A percentile compares a stretch with the other conserved stretches of the same genome.
phyloP scores from a whole-genome alignment of 176 grass and related monocot genomes.

The Carex scoparia region DNA sequence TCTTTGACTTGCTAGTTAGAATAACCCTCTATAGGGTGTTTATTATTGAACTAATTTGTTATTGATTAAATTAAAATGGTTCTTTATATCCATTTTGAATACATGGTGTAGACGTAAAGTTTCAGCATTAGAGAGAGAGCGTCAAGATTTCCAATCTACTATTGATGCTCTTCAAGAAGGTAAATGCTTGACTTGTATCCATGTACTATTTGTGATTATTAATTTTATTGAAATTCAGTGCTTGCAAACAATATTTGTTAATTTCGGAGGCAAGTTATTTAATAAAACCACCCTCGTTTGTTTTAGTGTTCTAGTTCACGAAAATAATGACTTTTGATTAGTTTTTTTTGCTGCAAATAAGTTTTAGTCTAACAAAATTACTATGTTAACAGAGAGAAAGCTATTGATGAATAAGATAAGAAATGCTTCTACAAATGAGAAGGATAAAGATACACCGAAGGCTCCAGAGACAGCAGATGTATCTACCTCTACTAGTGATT shows the following conservation, averaged over 20 bases:
- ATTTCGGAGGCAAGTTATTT: background rate
- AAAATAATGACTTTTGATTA: background rate
- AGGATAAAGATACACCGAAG: constrained; percentile 37
- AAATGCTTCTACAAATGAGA: constrained; percentile 61
- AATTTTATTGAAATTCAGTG: constrained; percentile 8
- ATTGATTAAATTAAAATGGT: background rate
- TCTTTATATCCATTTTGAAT: constrained; percentile 22
- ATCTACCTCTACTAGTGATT: constrained; percentile 77
- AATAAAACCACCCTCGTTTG: background rate
- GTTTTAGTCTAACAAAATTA: constrained; percentile 4
- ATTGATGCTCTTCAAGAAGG: constrained; percentile 97
- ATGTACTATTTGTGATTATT: background rate
- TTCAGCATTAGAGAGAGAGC: constrained; percentile 84
- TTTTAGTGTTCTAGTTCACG: background rate
- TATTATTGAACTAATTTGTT: constrained; percentile 19
- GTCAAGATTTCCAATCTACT: constrained; percentile 90
- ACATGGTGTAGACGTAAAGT: constrained; percentile 66
- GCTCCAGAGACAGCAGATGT: constrained; percentile 51
- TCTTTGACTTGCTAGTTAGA: background rate
- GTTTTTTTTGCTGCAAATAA: background rate
- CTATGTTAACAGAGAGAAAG: constrained; percentile 67
- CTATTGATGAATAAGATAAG: constrained; percentile 74
- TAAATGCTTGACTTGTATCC: background rate
- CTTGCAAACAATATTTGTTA: background rate
- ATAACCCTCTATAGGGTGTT: background rate